Evolutionary conservation across 805 yeast genomes (phyloP).

Genomic region (Teunomyces panamensis): DNA sequence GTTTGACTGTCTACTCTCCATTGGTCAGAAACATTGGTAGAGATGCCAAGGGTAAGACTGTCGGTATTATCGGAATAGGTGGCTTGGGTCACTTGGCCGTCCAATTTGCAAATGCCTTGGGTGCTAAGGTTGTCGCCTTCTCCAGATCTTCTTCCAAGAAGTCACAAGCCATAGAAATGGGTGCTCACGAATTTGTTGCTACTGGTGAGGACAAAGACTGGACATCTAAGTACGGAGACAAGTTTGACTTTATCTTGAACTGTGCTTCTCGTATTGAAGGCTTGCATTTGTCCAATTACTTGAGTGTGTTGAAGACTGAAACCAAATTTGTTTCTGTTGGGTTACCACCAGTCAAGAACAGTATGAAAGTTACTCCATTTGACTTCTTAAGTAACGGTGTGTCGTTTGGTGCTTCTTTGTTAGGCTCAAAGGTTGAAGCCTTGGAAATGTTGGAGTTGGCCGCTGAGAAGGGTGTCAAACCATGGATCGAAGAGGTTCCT

Average conservation of each 20-base stretch:
- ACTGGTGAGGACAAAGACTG: conserved; percentile 49
- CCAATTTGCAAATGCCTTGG: conserved; percentile 56
- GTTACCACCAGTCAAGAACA: conserved; percentile 49
- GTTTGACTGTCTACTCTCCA: conserved; percentile 71
- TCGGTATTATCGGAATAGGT: conserved; percentile 56
- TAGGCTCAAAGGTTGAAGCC: conserved; percentile 65
- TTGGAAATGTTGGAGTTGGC: conserved; percentile 65
- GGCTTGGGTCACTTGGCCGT: conserved; percentile 58
- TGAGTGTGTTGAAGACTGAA: conserved; percentile 52
- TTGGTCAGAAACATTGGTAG: conserved; percentile 40
- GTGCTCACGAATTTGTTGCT: conserved; percentile 54
- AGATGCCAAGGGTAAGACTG: conserved; percentile 46
- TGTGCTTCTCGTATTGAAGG: conserved; percentile 51
- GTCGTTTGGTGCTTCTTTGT: conserved; percentile 54
- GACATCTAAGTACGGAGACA: conserved; percentile 25
- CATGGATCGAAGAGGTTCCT: conserved; percentile 63
- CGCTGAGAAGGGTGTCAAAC: conserved; percentile 51
- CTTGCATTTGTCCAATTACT: conserved; percentile 47
- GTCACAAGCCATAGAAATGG: conserved; percentile 47
- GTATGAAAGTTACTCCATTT: conserved; percentile 47
- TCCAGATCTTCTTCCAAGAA: conserved; percentile 50
- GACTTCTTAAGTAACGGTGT: conserved; percentile 50
- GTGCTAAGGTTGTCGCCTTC: conserved; percentile 57
- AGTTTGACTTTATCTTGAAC: conserved; percentile 51
- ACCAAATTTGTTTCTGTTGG: conserved; percentile 66